Evolutionary conservation across 2,329 filamentous ascomycete genomes (phyloP), one percentile per base, ranked within the genome.

Genomic region (Xylariaceae sp.): DNA sequence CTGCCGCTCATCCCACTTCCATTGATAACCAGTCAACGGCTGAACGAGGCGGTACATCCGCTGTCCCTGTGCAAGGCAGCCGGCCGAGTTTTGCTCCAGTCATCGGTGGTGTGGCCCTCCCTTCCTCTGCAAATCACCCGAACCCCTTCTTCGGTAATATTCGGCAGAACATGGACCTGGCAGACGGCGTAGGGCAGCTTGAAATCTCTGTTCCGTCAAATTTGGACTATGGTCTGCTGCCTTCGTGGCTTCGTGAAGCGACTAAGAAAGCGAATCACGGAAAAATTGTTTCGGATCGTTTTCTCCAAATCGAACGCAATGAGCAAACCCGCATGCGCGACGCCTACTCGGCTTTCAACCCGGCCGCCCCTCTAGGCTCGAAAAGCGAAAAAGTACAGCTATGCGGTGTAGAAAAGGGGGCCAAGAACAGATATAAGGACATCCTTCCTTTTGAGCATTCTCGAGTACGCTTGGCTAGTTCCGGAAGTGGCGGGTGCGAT

Each of bases 71-170:
- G 4, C 78, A 80, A 12, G 78, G 76, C 19, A 76, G 63, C 40
- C 64, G 65, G 11, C 71, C 69, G 4, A 74, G 71, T 8, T 69
- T 90, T 40, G 81, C 86, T 1, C 88, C 89, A 1, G 87, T 96
- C n/a, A 88, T 91, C 55, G 94, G 92, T 55, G 92, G 92, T 5
- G 95, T 95, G 59, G 81, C 84, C 56, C 84, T 97, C 69, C 94
- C 94, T 1, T 75, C 76, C 40, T 79, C 82, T 0, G 79, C 83
- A 60, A 84, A 84, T 56, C 81, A 83, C 0, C 79, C 84, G 0
- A 95, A 95, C 64, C 91, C 92, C 0, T 97, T 99, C 74, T 97
- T 97, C 70, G 85, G 85, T 58, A 97, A 96, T 61, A 97, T 99
- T 64, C 85, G 94, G 43, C 94, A 97, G 70, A 96, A 97, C 60